Conservation (phyloP, 495 filamentous ascomycete species). For the Neohortaea acidophila region DNA sequence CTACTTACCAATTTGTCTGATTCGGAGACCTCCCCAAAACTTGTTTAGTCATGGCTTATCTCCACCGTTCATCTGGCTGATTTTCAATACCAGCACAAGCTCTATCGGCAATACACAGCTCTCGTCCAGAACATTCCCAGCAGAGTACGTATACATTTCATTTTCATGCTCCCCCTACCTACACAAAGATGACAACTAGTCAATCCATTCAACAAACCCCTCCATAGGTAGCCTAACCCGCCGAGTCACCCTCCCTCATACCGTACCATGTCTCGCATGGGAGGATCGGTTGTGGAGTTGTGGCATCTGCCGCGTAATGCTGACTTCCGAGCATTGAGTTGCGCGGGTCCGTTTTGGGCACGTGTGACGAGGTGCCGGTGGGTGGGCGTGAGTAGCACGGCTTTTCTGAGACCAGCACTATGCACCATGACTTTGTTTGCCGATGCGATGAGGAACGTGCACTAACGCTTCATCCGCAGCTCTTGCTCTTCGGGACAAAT, state of each 20-base stretch:
- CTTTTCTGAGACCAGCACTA: slow-evolving; percentile 46
- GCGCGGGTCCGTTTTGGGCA: slow-evolving; percentile 42
- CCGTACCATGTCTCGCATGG: slow-evolving; percentile 40
- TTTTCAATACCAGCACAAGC: too few species aligned
- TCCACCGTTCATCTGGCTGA: too few species aligned
- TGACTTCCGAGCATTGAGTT: slow-evolving; percentile 37
- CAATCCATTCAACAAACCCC: slow-evolving; percentile 94
- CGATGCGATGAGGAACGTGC: not conserved
- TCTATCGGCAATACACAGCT: too few species aligned
- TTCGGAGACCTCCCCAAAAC: slow-evolving; percentile 2
- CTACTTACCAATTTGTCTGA: slow-evolving; percentile 27
- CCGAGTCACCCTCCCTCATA: slow-evolving; percentile 57
- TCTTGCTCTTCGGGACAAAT: slow-evolving; percentile 1
- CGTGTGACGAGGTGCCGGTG: slow-evolving; percentile 32
- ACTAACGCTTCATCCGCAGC: not conserved
- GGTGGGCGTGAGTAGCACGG: slow-evolving; percentile 49
- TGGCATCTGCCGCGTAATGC: slow-evolving; percentile 25
- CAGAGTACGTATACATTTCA: too few species aligned
- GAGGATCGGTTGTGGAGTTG: slow-evolving; percentile 89
- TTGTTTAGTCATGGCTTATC: too few species aligned
- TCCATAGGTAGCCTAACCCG: slow-evolving; percentile 31
- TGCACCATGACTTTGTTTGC: too few species aligned
- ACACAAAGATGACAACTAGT: slow-evolving; percentile 82
- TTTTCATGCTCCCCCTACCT: not conserved
- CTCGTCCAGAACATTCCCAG: too few species aligned